Evolutionary conservation across 164 flowering plant genomes (phyloP).

Genomic region (Kalanchoe fedtschenkoi): DNA sequence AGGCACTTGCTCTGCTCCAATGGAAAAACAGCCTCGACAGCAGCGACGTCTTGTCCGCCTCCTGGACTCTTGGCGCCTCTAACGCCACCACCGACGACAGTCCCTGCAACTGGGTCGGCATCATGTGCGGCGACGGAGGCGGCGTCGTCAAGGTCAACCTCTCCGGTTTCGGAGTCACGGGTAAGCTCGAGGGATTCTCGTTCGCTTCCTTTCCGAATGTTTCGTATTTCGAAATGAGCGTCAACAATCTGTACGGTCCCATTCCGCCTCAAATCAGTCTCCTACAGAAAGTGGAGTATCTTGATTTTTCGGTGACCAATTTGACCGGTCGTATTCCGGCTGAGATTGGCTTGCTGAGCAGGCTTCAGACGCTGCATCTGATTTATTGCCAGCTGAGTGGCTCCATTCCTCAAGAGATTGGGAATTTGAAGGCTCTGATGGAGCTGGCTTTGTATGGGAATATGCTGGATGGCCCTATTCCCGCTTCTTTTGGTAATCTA

Average conservation of each 20-base stretch:
- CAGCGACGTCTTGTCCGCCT: not conserved
- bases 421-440: conserved; percentile 4
- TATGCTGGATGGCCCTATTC: conserved; percentile 12
- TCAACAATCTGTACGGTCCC: conserved; percentile 9
- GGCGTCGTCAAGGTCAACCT: conserved; percentile 9
- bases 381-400: conserved; percentile 9
- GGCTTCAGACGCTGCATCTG: conserved; percentile 1
- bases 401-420: conserved; percentile 15
- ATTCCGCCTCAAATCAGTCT: conserved; percentile 15
- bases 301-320: conserved; percentile 12
- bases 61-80: conserved; percentile 4
- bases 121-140: conserved; percentile 6
- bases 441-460: conserved; percentile 9
- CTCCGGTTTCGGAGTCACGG: not conserved
- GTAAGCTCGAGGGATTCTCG: conserved; percentile 9
- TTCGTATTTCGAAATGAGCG: not conserved
- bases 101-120: conserved; percentile 11
- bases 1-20: conserved; percentile 12
- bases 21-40: conserved; percentile 15
- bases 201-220: conserved; percentile 4
- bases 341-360: conserved; percentile 10
- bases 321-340: conserved; percentile 14
- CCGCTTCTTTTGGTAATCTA: conserved; percentile 10
- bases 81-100: not conserved
- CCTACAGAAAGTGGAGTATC: conserved; percentile 7